These are phyloP conservation scores for Leccinum obscurum DNA, from an alignment of 768 basidiomycete species.

Conservation along the genomic window DNA sequence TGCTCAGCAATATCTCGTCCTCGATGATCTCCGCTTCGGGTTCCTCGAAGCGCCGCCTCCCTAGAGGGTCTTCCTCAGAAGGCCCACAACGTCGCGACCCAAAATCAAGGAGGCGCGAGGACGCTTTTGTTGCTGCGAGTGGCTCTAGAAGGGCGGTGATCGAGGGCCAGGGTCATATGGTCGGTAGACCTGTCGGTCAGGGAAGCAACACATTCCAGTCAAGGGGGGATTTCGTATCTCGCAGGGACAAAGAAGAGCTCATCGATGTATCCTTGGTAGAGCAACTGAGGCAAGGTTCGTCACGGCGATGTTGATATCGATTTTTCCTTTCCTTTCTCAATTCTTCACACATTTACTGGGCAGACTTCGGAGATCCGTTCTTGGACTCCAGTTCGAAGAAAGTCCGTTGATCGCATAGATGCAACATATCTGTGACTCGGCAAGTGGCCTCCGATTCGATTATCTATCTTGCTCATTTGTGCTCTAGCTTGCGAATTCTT, in stretches of 20 bases:
- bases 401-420: constrained; percentile 18
- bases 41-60: constrained; percentile 53
- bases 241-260: constrained; percentile 57
- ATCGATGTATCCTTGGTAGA: constrained; percentile 52
- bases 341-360: not conserved
- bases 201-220: constrained; percentile 25
- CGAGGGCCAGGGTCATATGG: constrained; percentile 24
- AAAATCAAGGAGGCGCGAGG: constrained; percentile 51
- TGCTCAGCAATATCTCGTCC: constrained; percentile 18
- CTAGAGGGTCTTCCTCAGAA: constrained; percentile 44
- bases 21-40: constrained; percentile 26
- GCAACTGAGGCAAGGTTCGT: constrained; percentile 53
- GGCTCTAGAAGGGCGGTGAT: constrained; percentile 24
- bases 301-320: not conserved
- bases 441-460: not conserved
- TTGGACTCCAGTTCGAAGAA: constrained; percentile 37
- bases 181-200: constrained; percentile 9
- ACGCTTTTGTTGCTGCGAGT: constrained; percentile 28
- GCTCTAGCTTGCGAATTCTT: not conserved
- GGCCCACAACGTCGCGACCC: constrained; percentile 48
- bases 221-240: constrained; percentile 40
- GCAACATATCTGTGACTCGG: not conserved
- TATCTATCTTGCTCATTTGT: constrained; percentile 6
- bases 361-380: constrained; percentile 61
- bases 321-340: constrained; percentile 6